Conservation (phyloP, 805 yeast species). For the Yarrowia hollandica region DNA sequence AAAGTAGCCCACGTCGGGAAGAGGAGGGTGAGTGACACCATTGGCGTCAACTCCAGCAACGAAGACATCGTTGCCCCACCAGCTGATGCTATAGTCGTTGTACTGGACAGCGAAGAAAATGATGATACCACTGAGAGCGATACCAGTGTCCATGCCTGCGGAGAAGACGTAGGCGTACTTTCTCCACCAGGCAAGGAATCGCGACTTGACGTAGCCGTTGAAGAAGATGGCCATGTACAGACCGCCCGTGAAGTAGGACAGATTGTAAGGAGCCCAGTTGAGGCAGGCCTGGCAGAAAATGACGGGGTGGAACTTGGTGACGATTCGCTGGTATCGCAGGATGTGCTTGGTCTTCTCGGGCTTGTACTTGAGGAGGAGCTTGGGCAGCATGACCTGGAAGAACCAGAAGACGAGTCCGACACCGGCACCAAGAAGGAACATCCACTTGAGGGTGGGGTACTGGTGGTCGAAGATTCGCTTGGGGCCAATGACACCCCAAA, state of each 20-base stretch:
- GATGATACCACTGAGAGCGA: constrained; percentile 50
- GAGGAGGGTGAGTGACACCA: constrained; percentile 26
- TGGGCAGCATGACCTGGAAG: constrained; percentile 32
- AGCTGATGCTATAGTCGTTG: constrained; percentile 40
- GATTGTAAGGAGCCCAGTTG: constrained; percentile 34
- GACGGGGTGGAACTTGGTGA: background rate
- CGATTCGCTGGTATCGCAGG: background rate
- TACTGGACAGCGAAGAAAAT: constrained; percentile 48
- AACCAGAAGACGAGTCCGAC: constrained; percentile 32
- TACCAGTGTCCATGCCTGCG: constrained; percentile 52
- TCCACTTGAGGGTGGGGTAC: constrained; percentile 35
- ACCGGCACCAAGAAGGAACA: constrained; percentile 37
- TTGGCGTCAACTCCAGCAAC: constrained; percentile 4
- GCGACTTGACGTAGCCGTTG: constrained; percentile 48
- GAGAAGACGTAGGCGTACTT: constrained; percentile 53
- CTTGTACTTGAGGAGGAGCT: constrained; percentile 20
- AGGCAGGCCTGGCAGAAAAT: constrained; percentile 1
- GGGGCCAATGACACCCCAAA: constrained; percentile 52
- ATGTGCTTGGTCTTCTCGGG: constrained; percentile 20
- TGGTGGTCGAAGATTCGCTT: constrained; percentile 45
- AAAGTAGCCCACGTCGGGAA: constrained; percentile 37
- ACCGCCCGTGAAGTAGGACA: constrained; percentile 48
- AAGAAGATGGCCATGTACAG: constrained; percentile 46
- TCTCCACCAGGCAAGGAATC: constrained; percentile 54
- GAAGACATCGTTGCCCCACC: constrained; percentile 52